A percentile compares a stretch with the other conserved stretches of the same genome.
Evolutionary conservation across 768 basidiomycete genomes (phyloP).

Genomic region (Lactarius tabidus): DNA sequence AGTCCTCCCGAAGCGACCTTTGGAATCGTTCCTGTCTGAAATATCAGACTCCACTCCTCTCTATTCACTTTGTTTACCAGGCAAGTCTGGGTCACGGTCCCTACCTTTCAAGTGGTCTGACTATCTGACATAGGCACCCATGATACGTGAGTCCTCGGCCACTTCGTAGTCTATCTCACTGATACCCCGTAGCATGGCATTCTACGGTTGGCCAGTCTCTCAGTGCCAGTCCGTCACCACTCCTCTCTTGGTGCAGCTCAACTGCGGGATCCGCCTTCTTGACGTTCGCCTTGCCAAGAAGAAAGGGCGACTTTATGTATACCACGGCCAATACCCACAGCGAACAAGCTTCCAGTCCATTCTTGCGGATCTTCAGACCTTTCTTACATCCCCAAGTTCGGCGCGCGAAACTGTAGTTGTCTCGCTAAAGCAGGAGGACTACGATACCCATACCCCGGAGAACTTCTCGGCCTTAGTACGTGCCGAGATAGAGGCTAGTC

Average conservation of each 20-base stretch:
- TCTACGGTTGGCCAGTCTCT: conserved; percentile 81
- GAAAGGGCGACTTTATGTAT: conserved; percentile 61
- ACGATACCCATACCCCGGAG: conserved; percentile 39
- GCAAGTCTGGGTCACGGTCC: conserved; percentile 37
- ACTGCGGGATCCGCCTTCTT: conserved; percentile 72
- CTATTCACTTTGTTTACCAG: conserved; percentile 75
- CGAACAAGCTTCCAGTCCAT: conserved; percentile 63
- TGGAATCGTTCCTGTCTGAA: conserved; percentile 52
- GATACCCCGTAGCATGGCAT: conserved; percentile 56
- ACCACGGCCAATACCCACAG: conserved; percentile 76
- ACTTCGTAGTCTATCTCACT: neutral
- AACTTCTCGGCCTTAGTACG: conserved; percentile 64
- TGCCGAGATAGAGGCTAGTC: conserved; percentile 54
- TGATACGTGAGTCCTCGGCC: conserved; percentile 48
- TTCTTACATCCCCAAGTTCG: conserved; percentile 55
- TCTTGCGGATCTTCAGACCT: conserved; percentile 54
- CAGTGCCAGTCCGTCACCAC: conserved; percentile 74
- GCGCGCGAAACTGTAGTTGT: conserved; percentile 74
- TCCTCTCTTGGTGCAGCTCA: conserved; percentile 64
- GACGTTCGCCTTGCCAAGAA: conserved; percentile 78
- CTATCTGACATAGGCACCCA: conserved; percentile 48
- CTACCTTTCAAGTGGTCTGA: conserved; percentile 16
- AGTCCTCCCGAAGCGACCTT: conserved; percentile 56
- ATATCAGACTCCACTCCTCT: conserved; percentile 66
- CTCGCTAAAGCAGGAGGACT: conserved; percentile 88